Base-by-base conservation (phyloP, 306 rosid genomes). In the Quercus ilex region DNA sequence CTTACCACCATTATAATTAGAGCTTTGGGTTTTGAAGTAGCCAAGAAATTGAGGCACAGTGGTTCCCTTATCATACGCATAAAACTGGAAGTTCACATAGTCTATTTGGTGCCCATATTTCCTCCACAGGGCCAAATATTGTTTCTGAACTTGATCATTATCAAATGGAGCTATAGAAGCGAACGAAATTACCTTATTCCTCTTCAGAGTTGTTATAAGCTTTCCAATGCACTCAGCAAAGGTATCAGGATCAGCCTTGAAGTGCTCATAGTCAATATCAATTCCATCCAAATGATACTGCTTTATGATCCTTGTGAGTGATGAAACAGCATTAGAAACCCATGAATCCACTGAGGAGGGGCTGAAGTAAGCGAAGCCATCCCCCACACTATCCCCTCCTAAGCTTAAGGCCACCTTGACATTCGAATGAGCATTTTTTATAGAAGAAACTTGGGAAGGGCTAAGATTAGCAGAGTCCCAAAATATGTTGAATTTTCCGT, bases 91-190 rank as follows among this genome's bases (percentile, higher is more conserved):
- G 5, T 92, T 94, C 4, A 94, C 97, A 55, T 90, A 92, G 62
- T 94, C 97, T 41, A 94, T 92, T 62, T 89, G 31, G 31, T 80
- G 52, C 1, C 97, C 90, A 5, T 92, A 88, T 19, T 60, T 90
- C 43, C 79, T 90, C 98, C 98, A 94, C 80, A 92, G 52, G 3
- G 94, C 91, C 82, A 82, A 21, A 82, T 92, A 94, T 21, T 89
- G 92, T n/a, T 74, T 77, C 35, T 94, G 98, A 64, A 94, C 96
- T 35, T 90, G 75, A 11, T 85, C 82, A 1, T 90, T 78, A 23
- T 85, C 96, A 19, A 89, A 94, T 0, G 97, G 97, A 73, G 96
- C 98, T 52, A 90, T 90, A 1, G 98, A 94, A 49, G 97, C 96
- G 28, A 92, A 90, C 4, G 69, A 59, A 20, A 94, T 87, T 17